A percentile compares a stretch with the other conserved stretches of the same genome.
Conservation (phyloP, 1,284 basidiomycete species). For the Porodaedalea pini region DNA sequence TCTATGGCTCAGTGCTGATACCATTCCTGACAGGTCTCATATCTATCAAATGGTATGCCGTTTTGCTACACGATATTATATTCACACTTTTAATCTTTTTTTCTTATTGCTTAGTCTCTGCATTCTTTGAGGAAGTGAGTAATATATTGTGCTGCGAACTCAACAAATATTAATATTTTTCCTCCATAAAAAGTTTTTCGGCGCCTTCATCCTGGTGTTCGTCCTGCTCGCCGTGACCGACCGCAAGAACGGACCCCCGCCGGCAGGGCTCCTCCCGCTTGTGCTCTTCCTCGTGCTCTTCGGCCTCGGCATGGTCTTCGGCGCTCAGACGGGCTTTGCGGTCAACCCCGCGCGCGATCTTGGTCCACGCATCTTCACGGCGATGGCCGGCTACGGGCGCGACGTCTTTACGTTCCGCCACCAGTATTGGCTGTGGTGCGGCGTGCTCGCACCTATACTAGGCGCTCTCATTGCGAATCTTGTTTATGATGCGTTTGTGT, state of each 20-base stretch:
- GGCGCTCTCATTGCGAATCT: constrained; percentile 35
- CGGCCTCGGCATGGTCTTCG: constrained; percentile 51
- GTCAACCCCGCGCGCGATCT: constrained; percentile 66
- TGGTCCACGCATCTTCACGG: constrained; percentile 56
- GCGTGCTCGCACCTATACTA: constrained; percentile 35
- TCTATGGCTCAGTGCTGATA: not conserved
- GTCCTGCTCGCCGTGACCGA: constrained; percentile 43
- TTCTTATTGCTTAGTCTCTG: constrained; percentile 6
- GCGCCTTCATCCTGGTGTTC: constrained; percentile 52
- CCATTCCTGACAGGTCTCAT: not conserved
- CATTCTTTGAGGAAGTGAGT: constrained; percentile 19
- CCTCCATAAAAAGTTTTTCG: constrained; percentile 44
- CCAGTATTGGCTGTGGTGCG: constrained; percentile 51
- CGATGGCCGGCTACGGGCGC: constrained; percentile 57
- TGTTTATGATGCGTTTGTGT: constrained; percentile 37
- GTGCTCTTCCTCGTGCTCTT: constrained; percentile 53
- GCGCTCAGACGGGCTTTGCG: constrained; percentile 59
- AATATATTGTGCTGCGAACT: not conserved
- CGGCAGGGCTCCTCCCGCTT: constrained; percentile 49
- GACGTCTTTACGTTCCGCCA: constrained; percentile 30
- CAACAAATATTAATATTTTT: not conserved
- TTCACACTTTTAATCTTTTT: not conserved
- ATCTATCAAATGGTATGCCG: constrained; percentile 8
- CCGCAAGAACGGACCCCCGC: constrained; percentile 44
- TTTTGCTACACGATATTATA: not conserved